These are phyloP conservation scores for Gaeumannomyces tritici DNA, from an alignment of 2,329 filamentous ascomycete species.

Conservation along the genomic window DNA sequence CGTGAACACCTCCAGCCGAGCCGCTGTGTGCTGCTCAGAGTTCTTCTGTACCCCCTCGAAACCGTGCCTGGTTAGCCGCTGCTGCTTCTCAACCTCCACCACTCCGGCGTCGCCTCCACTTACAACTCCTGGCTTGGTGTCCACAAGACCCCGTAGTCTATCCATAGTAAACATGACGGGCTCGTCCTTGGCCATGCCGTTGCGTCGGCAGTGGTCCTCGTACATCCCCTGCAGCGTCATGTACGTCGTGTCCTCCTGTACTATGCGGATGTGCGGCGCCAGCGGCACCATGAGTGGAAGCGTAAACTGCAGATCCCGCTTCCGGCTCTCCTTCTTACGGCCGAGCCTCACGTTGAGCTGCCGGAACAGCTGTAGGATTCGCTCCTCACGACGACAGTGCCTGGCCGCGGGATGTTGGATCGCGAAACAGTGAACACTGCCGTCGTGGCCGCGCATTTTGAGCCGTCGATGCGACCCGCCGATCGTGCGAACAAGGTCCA, in stretches of 20 bases:
- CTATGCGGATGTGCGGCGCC: slow-evolving; percentile 86
- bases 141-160: slow-evolving; percentile 69
- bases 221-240: slow-evolving; percentile 91
- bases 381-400: slow-evolving; percentile 87
- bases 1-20: slow-evolving; percentile 83
- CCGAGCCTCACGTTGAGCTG: slow-evolving; percentile 89
- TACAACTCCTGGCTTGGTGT: slow-evolving; percentile 50
- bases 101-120: slow-evolving; percentile 17
- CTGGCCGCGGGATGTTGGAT: slow-evolving; percentile 92
- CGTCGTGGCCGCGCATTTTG: slow-evolving; percentile 95
- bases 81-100: neutral
- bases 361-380: slow-evolving; percentile 91
- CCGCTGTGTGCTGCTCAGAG: slow-evolving; percentile 58
- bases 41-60: slow-evolving; percentile 39
- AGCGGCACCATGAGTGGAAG: slow-evolving; percentile 92
- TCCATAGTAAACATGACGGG: slow-evolving; percentile 93
- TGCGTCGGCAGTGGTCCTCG: slow-evolving; percentile 87
- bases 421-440: slow-evolving; percentile 91
- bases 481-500: slow-evolving; percentile 85
- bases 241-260: slow-evolving; percentile 91
- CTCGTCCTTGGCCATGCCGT: slow-evolving; percentile 86
- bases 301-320: slow-evolving; percentile 91
- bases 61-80: slow-evolving; percentile 10
- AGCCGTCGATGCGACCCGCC: slow-evolving; percentile 86
- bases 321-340: slow-evolving; percentile 90